Percentiles rank a stretch among this genome's conserved stretches.
Conservation (phyloP, 495 filamentous ascomycete genomes). For the Penicillium coprophilum region DNA sequence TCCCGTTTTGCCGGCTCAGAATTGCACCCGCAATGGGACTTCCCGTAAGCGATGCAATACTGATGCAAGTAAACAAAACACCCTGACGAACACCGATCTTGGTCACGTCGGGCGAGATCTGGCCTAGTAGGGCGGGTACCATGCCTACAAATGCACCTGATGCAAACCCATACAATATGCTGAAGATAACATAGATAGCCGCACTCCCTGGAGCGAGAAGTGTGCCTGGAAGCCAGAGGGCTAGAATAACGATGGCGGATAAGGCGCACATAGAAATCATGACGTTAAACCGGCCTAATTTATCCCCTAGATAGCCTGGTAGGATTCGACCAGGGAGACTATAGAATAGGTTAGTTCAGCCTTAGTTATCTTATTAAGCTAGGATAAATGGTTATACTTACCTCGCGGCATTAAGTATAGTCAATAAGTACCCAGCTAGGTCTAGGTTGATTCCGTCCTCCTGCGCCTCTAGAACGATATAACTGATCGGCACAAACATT, state of each 20-base stretch:
- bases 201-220: constrained; percentile 13
- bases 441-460: constrained; percentile 15
- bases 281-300: constrained; percentile 31
- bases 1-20: constrained; percentile 10
- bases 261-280: constrained; percentile 24
- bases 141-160: constrained; percentile 36
- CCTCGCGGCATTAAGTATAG: constrained; percentile 20
- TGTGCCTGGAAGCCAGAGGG: constrained; percentile 28
- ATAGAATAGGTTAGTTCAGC: background rate
- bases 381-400: background rate
- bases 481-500: constrained; percentile 22
- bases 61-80: constrained; percentile 37
- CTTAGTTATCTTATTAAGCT: background rate
- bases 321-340: constrained; percentile 51
- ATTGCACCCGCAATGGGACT: constrained; percentile 61
- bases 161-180: constrained; percentile 29
- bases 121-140: constrained; percentile 24
- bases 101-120: constrained; percentile 26
- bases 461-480: constrained; percentile 16
- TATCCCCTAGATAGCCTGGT: constrained; percentile 55
- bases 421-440: constrained; percentile 14
- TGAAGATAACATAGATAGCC: constrained; percentile 28
- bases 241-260: constrained; percentile 28
- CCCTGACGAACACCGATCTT: constrained; percentile 26
- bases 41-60: constrained; percentile 52